Evolutionary conservation across 306 rosid genomes (phyloP).

Genomic region (Prunus mongolica): DNA sequence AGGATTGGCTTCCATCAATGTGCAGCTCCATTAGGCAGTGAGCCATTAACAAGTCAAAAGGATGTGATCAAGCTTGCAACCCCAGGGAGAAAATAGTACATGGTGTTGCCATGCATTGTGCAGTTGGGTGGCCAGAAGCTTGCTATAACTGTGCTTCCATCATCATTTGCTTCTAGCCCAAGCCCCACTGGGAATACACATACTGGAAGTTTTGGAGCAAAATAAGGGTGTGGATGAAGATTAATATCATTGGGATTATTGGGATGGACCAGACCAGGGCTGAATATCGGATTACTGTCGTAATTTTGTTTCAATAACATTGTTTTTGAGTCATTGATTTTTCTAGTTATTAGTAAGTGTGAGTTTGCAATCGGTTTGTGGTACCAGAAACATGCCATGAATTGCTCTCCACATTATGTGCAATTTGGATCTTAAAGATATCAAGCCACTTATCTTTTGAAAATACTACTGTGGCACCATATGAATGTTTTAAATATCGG

Average conservation of each 20-base stretch:
- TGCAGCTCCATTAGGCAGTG: background rate
- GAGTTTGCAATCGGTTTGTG: too few species aligned
- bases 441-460: too few species aligned
- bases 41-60: constrained; percentile 13
- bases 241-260: background rate
- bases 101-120: constrained; percentile 24
- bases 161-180: background rate
- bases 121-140: constrained; percentile 24
- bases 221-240: background rate
- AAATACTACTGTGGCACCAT: too few species aligned
- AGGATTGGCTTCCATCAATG: constrained; percentile 27
- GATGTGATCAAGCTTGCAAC: constrained; percentile 19
- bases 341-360: too few species aligned
- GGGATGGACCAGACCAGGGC: background rate
- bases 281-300: background rate
- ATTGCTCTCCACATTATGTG: too few species aligned
- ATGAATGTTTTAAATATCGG: too few species aligned
- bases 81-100: constrained; percentile 33
- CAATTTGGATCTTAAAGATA: too few species aligned
- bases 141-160: constrained; percentile 20
- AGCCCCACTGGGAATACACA: background rate
- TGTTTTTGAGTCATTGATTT: too few species aligned
- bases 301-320: too few species aligned
- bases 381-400: too few species aligned
- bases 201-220: background rate